Evolutionary conservation across 169 alveolate genomes (phyloP).

Genomic region (Plasmodium inui): DNA sequence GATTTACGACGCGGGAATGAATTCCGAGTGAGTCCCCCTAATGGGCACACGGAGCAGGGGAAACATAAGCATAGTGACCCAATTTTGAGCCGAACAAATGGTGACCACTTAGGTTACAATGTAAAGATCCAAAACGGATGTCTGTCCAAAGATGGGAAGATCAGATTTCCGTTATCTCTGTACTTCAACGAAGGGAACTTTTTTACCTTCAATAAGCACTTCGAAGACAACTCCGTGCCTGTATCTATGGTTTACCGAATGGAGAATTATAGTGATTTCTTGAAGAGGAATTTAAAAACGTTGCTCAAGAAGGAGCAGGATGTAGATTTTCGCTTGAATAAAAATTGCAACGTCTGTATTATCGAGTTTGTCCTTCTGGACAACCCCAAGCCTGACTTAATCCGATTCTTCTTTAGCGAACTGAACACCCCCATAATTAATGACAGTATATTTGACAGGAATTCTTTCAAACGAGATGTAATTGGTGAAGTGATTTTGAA

Average conservation of each 20-base stretch:
- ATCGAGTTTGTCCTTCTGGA: slow-evolving; percentile 53
- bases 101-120: not conserved
- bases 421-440: slow-evolving; percentile 67
- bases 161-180: slow-evolving; percentile 28
- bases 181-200: slow-evolving; percentile 64
- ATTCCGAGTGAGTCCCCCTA: not conserved
- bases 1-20: not conserved
- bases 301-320: not conserved
- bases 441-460: slow-evolving; percentile 58
- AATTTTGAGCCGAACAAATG: not conserved
- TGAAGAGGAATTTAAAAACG: not conserved
- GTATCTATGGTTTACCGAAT: slow-evolving; percentile 51
- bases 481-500: slow-evolving; percentile 22
- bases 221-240: slow-evolving; percentile 7
- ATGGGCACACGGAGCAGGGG: not conserved
- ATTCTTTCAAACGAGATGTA: slow-evolving; percentile 20
- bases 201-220: slow-evolving; percentile 8
- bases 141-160: slow-evolving; percentile 6
- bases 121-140: not conserved
- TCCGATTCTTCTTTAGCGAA: slow-evolving; percentile 57
- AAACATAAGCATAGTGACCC: not conserved
- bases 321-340: not conserved
- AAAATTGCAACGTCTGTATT: slow-evolving; percentile 16
- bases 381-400: slow-evolving; percentile 49
- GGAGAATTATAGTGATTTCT: slow-evolving; percentile 37